These are phyloP conservation scores for Naganishia kalamii DNA, from an alignment of 768 basidiomycete genomes.

Conservation along the genomic window DNA sequence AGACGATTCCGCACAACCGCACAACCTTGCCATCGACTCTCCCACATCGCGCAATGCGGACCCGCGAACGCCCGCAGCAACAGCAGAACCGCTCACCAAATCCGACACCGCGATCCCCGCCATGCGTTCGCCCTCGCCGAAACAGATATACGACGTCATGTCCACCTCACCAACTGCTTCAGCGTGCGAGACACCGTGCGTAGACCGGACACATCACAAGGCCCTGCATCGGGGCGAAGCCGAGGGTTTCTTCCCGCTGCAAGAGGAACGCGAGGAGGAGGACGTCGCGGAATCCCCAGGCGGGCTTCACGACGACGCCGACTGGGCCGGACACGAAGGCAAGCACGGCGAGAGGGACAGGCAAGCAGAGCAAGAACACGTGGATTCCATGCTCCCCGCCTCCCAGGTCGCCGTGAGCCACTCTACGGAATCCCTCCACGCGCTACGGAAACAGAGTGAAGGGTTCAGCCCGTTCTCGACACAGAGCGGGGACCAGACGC, in stretches of 20 bases:
- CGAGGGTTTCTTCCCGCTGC: neutral
- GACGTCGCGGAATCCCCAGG: neutral
- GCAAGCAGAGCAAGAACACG: constrained; percentile 2
- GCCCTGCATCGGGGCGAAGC: neutral
- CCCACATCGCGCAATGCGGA: neutral
- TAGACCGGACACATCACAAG: neutral
- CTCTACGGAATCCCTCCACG: neutral
- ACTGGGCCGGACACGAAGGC: neutral
- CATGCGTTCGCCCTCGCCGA: neutral
- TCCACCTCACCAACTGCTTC: neutral
- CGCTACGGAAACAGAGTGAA: neutral
- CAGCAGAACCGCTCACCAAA: neutral
- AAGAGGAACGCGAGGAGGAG: neutral
- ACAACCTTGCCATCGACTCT: too few species aligned
- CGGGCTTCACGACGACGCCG: neutral
- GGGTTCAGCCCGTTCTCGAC: neutral
- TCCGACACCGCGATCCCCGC: neutral
- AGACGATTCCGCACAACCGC: too few species aligned
- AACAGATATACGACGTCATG: neutral
- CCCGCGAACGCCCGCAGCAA: neutral
- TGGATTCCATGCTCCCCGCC: neutral
- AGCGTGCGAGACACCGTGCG: constrained; percentile 5
- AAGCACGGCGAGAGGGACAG: neutral
- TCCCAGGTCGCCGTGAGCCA: neutral
- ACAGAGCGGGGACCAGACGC: neutral